Percentiles rank a stretch among this genome's conserved stretches.
phyloP scores from a whole-genome alignment of 2,329 filamentous ascomycete genomes.

The Ilyonectria robusta region DNA sequence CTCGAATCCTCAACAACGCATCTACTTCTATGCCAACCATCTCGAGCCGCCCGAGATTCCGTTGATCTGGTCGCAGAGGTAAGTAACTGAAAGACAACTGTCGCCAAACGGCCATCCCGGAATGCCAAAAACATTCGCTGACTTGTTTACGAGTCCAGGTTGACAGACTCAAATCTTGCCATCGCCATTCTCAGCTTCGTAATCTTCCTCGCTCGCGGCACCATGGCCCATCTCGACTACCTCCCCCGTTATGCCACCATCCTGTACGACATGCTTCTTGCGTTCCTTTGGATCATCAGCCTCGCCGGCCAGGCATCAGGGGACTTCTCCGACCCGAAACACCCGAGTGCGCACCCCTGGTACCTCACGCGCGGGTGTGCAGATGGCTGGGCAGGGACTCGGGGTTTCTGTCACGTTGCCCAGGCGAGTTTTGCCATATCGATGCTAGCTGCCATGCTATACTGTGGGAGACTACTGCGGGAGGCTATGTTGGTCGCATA shows the following conservation, averaged over 20 bases:
- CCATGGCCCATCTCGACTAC: slow-evolving; percentile 42
- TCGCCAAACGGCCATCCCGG: background rate
- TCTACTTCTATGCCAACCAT: slow-evolving; percentile 51
- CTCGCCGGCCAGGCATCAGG: slow-evolving; percentile 40
- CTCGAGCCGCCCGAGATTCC: slow-evolving; percentile 48
- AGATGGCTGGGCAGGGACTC: slow-evolving; percentile 31
- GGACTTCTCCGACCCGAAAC: slow-evolving; percentile 45
- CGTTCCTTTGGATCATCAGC: slow-evolving; percentile 47
- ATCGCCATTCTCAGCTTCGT: slow-evolving; percentile 49
- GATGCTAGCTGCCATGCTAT: slow-evolving; percentile 37
- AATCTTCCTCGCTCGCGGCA: slow-evolving; percentile 44
- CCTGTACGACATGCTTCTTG: slow-evolving; percentile 49
- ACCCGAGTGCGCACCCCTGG: slow-evolving; percentile 45
- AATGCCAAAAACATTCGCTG: background rate
- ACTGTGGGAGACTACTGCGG: slow-evolving; percentile 33
- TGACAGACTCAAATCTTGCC: slow-evolving; percentile 48
- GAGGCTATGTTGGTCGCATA: slow-evolving; percentile 30
- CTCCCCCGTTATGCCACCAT: slow-evolving; percentile 43
- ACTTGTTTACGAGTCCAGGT: slow-evolving; percentile 31
- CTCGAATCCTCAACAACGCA: slow-evolving; percentile 48
- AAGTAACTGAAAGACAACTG: background rate
- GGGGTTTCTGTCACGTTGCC: slow-evolving; percentile 39
- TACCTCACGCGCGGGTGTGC: slow-evolving; percentile 45
- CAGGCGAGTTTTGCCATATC: slow-evolving; percentile 42
- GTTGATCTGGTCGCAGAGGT: slow-evolving; percentile 48